These are phyloP conservation scores for Venturia carpophila DNA, from an alignment of 2,329 filamentous ascomycete species.

Conservation along the genomic window DNA sequence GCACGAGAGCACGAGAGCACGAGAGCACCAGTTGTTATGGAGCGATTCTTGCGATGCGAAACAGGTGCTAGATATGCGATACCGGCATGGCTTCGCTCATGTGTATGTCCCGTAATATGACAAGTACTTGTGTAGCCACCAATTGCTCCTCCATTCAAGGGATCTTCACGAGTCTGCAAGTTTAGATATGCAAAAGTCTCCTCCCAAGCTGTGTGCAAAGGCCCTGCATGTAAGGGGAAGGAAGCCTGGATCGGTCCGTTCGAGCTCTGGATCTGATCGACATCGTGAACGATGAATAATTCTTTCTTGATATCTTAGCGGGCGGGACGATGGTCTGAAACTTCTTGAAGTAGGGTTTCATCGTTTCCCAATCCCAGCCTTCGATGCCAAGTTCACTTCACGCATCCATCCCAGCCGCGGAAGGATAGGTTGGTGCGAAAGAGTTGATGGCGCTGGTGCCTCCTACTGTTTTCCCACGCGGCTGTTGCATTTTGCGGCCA, in stretches of 20 bases:
- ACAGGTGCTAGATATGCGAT: background rate
- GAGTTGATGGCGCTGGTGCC: constrained; percentile 16
- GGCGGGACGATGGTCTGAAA: background rate
- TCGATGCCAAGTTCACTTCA: background rate
- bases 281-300: no score
- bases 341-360: constrained; percentile 28
- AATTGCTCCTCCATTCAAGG: background rate
- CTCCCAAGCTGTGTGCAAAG: no score
- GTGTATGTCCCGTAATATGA: background rate
- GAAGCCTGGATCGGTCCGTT: no score
- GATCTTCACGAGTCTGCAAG: background rate
- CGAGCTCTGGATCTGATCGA: no score
- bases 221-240: no score
- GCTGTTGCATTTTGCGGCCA: constrained; percentile 22
- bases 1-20: background rate
- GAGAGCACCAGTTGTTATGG: background rate
- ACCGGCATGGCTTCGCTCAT: background rate
- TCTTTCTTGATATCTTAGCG: no score
- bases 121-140: background rate
- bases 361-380: constrained; percentile 27
- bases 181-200: background rate
- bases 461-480: constrained; percentile 26
- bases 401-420: background rate
- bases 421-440: background rate
- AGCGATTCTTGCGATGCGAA: background rate